Base-by-base conservation (phyloP, 2,329 filamentous ascomycete genomes). In the Aspergillus awamori region DNA sequence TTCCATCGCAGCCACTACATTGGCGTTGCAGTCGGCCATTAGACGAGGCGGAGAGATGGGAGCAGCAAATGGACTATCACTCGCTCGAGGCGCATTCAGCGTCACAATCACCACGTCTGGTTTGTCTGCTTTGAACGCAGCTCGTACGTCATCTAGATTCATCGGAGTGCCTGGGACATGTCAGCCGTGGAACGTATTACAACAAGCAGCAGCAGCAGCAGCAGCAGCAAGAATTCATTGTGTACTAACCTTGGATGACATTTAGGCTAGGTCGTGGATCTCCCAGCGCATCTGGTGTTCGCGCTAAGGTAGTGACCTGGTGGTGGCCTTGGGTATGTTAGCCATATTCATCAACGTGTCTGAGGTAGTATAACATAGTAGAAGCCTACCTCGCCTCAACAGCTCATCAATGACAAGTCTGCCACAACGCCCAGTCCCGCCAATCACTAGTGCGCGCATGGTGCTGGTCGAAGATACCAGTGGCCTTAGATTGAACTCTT, bases 31-130 rank as follows among this genome's bases (percentile, higher is more conserved):
- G 58, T 81, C 76, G 2, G 79, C 77, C 75, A 86, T 81, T n/a
- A 85, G 72, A 3, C 78, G 74, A 0, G 75, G 74, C 0, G 81
- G 79, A 0, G 77, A 74, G 15, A 80, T 75, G 1, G 78, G 72
- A 3, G 77, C 73, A 1, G 83, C 71, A 66, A 85, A 85, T 4
- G 81, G 84, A 39, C 74, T 82, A 58, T 82, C 81, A 22, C 72
- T 77, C 6, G 71, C 72, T 36, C 83, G 79, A 5, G 77, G 76
- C 1, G 82, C 79, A 61, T 77, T 81, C 11, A 87, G 79, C 0
- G 84, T 81, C 20, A 82, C 74, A 39, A 86, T 72, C 24, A 86
- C 74, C 5, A 78, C 80, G 48, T 76, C 68, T 3, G 69, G 66
- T 4, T 45, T 62, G 1, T 39, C 8, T 7, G 38, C 0, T 2